A percentile compares a stretch with the other conserved stretches of the same genome.
These are phyloP conservation scores for Pholiota microspora DNA, from an alignment of 768 basidiomycete species.

Conservation along the genomic window DNA sequence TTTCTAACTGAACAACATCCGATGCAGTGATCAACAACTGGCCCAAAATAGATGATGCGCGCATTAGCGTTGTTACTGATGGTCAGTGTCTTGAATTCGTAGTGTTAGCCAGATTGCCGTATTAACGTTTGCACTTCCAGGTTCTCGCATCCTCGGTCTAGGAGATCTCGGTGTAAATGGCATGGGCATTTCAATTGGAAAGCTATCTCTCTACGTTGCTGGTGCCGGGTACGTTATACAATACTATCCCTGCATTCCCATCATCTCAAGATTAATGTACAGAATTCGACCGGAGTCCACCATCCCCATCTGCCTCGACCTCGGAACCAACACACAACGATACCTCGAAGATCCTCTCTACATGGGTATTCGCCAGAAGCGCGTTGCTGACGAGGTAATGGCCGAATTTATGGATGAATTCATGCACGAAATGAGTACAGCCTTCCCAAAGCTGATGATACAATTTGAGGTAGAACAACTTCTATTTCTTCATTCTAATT, in stretches of 20 bases:
- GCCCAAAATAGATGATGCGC: constrained; percentile 70
- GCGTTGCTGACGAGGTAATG: constrained; percentile 63
- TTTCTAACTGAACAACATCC: background rate
- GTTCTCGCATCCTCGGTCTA: constrained; percentile 85
- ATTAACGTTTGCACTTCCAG: constrained; percentile 31
- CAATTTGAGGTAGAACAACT: constrained; percentile 66
- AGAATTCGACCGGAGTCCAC: constrained; percentile 78
- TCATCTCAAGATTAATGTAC: background rate
- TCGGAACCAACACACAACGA: constrained; percentile 83
- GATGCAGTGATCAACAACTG: constrained; percentile 62
- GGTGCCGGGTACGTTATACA: constrained; percentile 70
- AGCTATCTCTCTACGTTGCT: constrained; percentile 86
- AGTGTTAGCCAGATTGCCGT: background rate
- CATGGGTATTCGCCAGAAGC: constrained; percentile 76
- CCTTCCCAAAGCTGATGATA: constrained; percentile 80
- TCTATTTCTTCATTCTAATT: background rate
- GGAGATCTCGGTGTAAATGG: constrained; percentile 84
- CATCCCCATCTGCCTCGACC: constrained; percentile 82
- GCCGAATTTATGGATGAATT: constrained; percentile 91
- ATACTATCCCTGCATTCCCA: background rate
- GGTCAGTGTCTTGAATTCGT: constrained; percentile 42
- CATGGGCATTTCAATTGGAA: constrained; percentile 91
- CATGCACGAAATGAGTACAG: constrained; percentile 73
- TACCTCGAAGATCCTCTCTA: constrained; percentile 88
- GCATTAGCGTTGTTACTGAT: constrained; percentile 92